Evolutionary conservation across 2,329 filamentous ascomycete species (phyloP), one percentile per base, ranked within the genome.

Genomic region (Rhynchosporium graminicola): DNA sequence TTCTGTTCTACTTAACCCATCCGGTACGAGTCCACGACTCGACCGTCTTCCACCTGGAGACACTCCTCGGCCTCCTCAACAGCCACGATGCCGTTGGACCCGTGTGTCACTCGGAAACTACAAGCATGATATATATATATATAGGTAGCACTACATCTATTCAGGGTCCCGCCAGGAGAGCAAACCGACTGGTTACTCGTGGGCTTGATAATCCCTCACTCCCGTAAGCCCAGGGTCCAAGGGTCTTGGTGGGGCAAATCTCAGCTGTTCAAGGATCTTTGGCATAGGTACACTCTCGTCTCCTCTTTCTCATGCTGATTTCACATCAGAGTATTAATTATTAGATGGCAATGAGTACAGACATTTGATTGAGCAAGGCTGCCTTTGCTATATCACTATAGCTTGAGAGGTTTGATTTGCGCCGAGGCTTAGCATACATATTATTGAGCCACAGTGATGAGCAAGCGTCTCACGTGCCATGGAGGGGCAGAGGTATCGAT

Each of bases 241-340:
- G 51, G 36, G 42, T 45, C 31, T 31, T 50, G 33, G 33, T 33
- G 43, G 59, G 51, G 51, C 51, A 43, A 15, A 4, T 9, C 15
- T 28, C 59, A 61, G 51, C 59, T 61, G 59, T 38, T 61, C 59
- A 61, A 31, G 59, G 59, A 61, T 61, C 43, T n/a, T 36, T 31
- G 48, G 20, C 38, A 43, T 12, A 56, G 33, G 51, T n/a, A 20
- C 20, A 20, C 20, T 33, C 31, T 38, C 10, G 10, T 40, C 33
- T 36, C 33, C 9, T 5, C 33, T 36, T 20, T 20, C 20, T 58
- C 15, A 58, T 58, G 56, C 54, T n/a, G 28, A 26, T 29, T 26
- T 33, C 43, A 56, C 38, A 56, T 15, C 12, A 45, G 5, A 43
- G 29, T 20, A 36, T 36, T 36, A n/a, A 45, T 42, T 40, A 26